Conservation (phyloP, 1,139 yeast genomes). For the Suhomyces bolitotheri region DNA sequence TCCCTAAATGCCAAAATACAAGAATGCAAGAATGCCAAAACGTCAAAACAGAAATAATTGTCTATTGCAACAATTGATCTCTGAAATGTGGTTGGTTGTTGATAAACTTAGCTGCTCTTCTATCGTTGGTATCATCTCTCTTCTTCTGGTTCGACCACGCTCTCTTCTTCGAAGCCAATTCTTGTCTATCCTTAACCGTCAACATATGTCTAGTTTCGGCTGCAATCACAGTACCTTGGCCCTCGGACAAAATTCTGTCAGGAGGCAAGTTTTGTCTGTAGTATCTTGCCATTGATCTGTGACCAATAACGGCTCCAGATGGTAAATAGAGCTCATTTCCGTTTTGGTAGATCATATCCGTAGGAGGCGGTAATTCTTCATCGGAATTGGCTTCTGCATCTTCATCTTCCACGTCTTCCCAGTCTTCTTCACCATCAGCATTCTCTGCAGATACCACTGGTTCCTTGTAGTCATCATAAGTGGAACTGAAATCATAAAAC, state of each 20-base stretch:
- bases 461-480: slow-evolving; percentile 45
- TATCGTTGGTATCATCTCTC: slow-evolving; percentile 68
- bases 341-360: slow-evolving; percentile 44
- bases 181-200: slow-evolving; percentile 51
- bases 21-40: too few species aligned
- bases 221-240: slow-evolving; percentile 91
- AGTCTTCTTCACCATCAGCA: slow-evolving; percentile 36
- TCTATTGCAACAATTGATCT: slow-evolving; percentile 81
- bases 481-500: slow-evolving; percentile 80
- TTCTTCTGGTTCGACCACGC: slow-evolving; percentile 73
- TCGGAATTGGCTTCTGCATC: slow-evolving; percentile 25
- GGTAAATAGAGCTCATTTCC: slow-evolving; percentile 85
- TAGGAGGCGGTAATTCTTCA: slow-evolving; percentile 33
- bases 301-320: slow-evolving; percentile 85
- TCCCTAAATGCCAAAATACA: too few species aligned
- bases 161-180: slow-evolving; percentile 65
- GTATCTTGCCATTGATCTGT: slow-evolving; percentile 82
- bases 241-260: slow-evolving; percentile 71
- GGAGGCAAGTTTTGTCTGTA: slow-evolving; percentile 78
- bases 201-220: slow-evolving; percentile 83
- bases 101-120: slow-evolving; percentile 76
- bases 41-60: too few species aligned
- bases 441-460: slow-evolving; percentile 2
- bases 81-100: slow-evolving; percentile 91
- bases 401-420: slow-evolving; percentile 48